Evolutionary conservation across 2,329 filamentous ascomycete genomes (phyloP).

Genomic region (Phialophora macrospora): DNA sequence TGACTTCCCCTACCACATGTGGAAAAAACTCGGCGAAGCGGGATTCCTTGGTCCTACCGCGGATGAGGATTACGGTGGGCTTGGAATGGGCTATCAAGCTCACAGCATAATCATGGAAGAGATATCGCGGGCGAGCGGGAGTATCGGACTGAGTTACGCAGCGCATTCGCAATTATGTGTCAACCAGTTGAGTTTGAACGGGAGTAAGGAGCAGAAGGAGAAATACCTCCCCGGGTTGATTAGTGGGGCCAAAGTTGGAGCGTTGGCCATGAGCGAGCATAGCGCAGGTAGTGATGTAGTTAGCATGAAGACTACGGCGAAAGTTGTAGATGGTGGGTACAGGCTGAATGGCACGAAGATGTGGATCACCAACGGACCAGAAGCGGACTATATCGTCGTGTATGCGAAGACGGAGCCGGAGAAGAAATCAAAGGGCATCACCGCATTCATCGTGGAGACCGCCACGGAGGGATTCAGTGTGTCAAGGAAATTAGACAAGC

Average conservation of each 20-base stretch:
- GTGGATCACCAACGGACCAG: constrained; percentile 98
- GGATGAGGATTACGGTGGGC: constrained; percentile 85
- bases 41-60: constrained; percentile 91
- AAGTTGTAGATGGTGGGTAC: constrained; percentile 81
- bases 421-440: constrained; percentile 85
- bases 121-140: constrained; percentile 78
- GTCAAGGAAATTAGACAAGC: constrained; percentile 90
- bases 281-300: constrained; percentile 92
- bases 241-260: constrained; percentile 79
- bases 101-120: constrained; percentile 97
- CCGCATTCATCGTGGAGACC: constrained; percentile 85
- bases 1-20: constrained; percentile 88
- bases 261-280: constrained; percentile 92
- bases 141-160: constrained; percentile 88
- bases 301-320: constrained; percentile 87
- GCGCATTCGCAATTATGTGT: constrained; percentile 96
- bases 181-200: constrained; percentile 94
- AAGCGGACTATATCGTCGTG: constrained; percentile 91
- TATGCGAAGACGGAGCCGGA: constrained; percentile 92
- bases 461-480: constrained; percentile 76
- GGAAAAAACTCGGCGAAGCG: constrained; percentile 89
- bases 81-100: constrained; percentile 93
- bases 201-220: constrained; percentile 75
- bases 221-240: constrained; percentile 81
- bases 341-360: constrained; percentile 90